Percentiles rank a stretch among this genome's conserved stretches.
Evolutionary conservation across 2,329 filamentous ascomycete species (phyloP).

Genomic region (Teratosphaeria gauchensis): DNA sequence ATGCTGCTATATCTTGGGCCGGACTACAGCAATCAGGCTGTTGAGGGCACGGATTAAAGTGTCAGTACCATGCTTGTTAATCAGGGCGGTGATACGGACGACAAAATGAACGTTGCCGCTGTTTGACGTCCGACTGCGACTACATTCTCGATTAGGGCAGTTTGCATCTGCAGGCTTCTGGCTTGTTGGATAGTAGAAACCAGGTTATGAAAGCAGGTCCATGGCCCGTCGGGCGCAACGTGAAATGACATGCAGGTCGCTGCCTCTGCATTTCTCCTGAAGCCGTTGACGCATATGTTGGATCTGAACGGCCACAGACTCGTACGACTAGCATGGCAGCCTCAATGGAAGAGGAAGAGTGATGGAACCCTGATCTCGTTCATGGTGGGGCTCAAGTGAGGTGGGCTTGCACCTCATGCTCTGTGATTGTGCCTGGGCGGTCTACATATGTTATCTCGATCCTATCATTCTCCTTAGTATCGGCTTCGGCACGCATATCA

Average conservation of each 20-base stretch:
- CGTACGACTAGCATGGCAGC: not conserved
- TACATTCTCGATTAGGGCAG: too few relatives aligned
- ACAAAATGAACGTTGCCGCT: not conserved
- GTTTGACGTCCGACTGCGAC: not conserved
- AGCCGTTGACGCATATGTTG: not conserved
- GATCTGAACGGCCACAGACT: not conserved
- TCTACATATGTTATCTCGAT: not conserved
- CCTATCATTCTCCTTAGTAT: not conserved
- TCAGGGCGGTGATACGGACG: not conserved
- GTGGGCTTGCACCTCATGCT: not conserved
- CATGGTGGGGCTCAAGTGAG: not conserved
- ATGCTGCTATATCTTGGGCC: too few relatives aligned
- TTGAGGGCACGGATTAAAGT: not conserved
- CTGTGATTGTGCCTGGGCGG: too few relatives aligned
- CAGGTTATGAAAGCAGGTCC: too few relatives aligned
- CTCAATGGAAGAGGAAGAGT: not conserved
- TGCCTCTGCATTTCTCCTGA: too few relatives aligned
- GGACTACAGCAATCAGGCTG: not conserved
- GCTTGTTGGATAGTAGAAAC: not conserved
- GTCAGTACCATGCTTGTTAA: not conserved
- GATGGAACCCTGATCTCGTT: not conserved
- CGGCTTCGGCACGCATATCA: not conserved
- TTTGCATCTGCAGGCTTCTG: too few relatives aligned
- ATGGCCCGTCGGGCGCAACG: too few relatives aligned
- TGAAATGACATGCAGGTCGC: too few relatives aligned